Evolutionary conservation across 208 protist genomes (phyloP), one percentile per base, ranked within the genome.

Genomic region (Trypanosoma mega): DNA sequence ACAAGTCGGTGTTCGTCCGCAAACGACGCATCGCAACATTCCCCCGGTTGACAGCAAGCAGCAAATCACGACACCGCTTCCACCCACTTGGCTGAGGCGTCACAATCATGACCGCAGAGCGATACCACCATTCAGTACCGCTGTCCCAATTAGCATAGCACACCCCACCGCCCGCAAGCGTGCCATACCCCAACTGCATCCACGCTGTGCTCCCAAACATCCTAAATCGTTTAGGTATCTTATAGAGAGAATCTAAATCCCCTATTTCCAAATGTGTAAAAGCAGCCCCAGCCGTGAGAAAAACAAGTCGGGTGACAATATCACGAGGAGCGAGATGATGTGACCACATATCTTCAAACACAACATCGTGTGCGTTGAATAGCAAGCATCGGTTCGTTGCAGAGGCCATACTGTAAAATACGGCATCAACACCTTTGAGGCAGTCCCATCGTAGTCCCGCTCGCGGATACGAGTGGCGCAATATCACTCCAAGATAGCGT

Each of bases 381-480:
- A 68, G 33, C 2, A 49, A 54, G 34, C 62, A 68, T 27, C 20
- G 21, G 24, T 51, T 27, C 3, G 2, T 36, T 24, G 18, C 34
- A 6, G 62, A 68, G 24, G 37, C 45, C 31, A 59, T 59, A 21
- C 16, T 59, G 52, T 68, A 51, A 29, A 60, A 26, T 5, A 60
- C 62, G 1, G 62, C 30, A 34, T 68, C 62, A 46, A 68, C 49
- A n/a, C 62, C 62, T 37, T 68, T 68, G n/a, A 68, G 41, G 18
- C 27, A 53, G 9, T 11, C 24, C 6, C 34, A 50, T 30, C n/a
- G 37, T 14, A 68, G 52, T 11, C 62, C 62, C 2, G 49, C 62
- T 7, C 50, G 62, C 1, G 62, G 51, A 48, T 68, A 68, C 9
- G 24, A 14, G 23, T 68, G 62, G 6, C 62, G 62, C 23, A 68